Evolutionary conservation across 139 green algal species (phyloP), one percentile per base, ranked within the genome.

Genomic region (Picochlorum sp.): DNA sequence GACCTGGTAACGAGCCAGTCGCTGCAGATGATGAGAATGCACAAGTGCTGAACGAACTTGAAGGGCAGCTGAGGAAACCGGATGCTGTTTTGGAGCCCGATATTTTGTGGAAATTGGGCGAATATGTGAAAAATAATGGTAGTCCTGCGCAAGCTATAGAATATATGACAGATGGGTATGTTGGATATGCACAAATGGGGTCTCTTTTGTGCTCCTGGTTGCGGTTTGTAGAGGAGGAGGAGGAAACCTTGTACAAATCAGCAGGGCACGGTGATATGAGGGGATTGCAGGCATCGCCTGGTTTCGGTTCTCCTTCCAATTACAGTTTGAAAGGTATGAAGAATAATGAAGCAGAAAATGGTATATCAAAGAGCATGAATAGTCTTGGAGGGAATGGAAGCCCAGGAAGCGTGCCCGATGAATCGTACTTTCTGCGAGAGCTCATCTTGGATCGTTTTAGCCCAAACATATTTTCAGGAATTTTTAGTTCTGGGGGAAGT

Each of bases 171-270:
- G 81, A 89, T 18, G 75, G 68, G 43, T 89, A 87, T 55, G 64
- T 78, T 75, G 81, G 81, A 10, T 88, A 83, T 52, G 79, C 73
- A 14, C 79, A 85, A 37, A 85, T 87, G 79, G 76, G 75, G 26
- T 77, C 55, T 50, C 60, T 87, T 33, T 73, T 79, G 29, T 77
- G 68, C 61, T 61, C 67, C 26, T 85, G 72, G 76, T 61, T 81
- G 6, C 33, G 49, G 16, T 61, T 76, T 41, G 47, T 45, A 4
- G 61, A 76, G 10, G 39, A 47, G 10, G 39, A 47, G 10, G 39
- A 45, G 9, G 18, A 50, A n/a, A n/a, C n/a, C 20, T 4, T 4
- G 32, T n/a, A 35, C 6, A 37, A 31, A 37, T 37, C 52, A 43
- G 25, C 52, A 43, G 50, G 32, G 13, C 40, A 28, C 4, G 56